These are phyloP conservation scores for Raffaelea arxii DNA, from an alignment of 2,329 filamentous ascomycete species.

Conservation along the genomic window DNA sequence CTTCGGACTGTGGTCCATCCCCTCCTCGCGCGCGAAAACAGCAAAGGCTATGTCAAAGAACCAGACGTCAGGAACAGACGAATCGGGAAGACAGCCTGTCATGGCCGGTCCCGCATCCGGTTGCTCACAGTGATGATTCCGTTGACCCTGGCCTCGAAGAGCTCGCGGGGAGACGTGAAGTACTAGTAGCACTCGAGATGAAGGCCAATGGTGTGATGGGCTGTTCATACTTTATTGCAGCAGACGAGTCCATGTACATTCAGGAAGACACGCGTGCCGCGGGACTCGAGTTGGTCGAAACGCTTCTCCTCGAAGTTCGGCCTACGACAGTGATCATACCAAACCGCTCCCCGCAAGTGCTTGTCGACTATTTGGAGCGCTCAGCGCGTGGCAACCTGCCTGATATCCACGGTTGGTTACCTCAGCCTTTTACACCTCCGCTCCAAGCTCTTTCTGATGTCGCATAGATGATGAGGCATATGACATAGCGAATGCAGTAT, in stretches of 20 bases:
- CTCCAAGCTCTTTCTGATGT: too few species aligned
- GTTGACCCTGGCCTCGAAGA: too few species aligned
- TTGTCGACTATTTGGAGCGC: slow-evolving; percentile 24
- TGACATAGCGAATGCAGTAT: too few species aligned
- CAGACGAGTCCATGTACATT: slow-evolving; percentile 60
- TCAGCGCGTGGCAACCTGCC: not conserved
- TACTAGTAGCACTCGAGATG: slow-evolving; percentile 74
- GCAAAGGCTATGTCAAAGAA: too few species aligned
- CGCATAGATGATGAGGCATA: too few species aligned
- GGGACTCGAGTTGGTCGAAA: slow-evolving; percentile 59
- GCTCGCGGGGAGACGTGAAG: slow-evolving; percentile 52
- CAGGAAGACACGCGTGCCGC: slow-evolving; percentile 67
- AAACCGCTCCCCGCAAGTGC: slow-evolving; percentile 30
- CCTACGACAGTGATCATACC: slow-evolving; percentile 47
- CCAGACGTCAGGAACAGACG: too few species aligned
- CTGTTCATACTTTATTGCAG: slow-evolving; percentile 71
- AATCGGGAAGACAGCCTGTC: too few species aligned
- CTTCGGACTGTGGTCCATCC: too few species aligned
- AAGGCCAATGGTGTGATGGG: slow-evolving; percentile 62
- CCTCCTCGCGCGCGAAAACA: too few species aligned
- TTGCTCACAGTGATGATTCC: slow-evolving; percentile 3
- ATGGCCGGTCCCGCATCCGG: too few species aligned
- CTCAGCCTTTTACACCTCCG: too few species aligned
- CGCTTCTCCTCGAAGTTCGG: slow-evolving; percentile 41
- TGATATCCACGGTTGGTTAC: too few species aligned